Evolutionary conservation across 805 yeast genomes (phyloP).

Genomic region (Candida palmyrensis): DNA sequence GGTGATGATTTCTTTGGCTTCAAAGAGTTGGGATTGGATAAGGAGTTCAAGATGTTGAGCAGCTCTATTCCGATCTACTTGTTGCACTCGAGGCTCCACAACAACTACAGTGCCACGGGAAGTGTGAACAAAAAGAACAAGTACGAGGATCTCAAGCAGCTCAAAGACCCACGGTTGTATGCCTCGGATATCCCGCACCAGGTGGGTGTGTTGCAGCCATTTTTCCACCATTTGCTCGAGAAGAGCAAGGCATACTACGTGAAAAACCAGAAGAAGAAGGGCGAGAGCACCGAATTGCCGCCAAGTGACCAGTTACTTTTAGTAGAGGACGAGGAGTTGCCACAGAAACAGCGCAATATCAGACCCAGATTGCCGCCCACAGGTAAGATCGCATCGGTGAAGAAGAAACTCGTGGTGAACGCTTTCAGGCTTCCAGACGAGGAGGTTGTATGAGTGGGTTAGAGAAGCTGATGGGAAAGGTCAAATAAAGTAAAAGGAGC

Average conservation of each 20-base stretch:
- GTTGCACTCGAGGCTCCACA: constrained; percentile 69
- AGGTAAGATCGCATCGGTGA: constrained; percentile 70
- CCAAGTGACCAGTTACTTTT: constrained; percentile 27
- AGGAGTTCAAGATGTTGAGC: constrained; percentile 80
- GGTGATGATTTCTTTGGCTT: constrained; percentile 99
- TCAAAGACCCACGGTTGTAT: constrained; percentile 47
- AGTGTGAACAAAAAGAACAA: constrained; percentile 47
- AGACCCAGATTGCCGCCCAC: constrained; percentile 86
- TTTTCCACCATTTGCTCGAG: constrained; percentile 36
- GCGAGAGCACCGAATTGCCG: constrained; percentile 39
- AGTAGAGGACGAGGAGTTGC: constrained; percentile 81
- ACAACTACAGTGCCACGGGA: constrained; percentile 41
- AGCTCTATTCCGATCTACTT: constrained; percentile 87
- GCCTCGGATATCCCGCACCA: constrained; percentile 48
- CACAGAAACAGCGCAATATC: constrained; percentile 68
- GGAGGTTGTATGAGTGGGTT: no score
- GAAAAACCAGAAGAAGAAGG: constrained; percentile 35
- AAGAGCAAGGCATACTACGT: constrained; percentile 40
- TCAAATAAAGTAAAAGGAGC: background rate
- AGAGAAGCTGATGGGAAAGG: background rate
- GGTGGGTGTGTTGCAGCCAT: constrained; percentile 55
- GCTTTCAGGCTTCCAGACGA: constrained; percentile 48
- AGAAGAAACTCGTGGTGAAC: constrained; percentile 53
- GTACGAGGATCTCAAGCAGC: constrained; percentile 61
- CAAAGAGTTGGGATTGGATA: constrained; percentile 87